phyloP scores from a whole-genome alignment of 768 basidiomycete species.

The Termitomyces heimii region DNA sequence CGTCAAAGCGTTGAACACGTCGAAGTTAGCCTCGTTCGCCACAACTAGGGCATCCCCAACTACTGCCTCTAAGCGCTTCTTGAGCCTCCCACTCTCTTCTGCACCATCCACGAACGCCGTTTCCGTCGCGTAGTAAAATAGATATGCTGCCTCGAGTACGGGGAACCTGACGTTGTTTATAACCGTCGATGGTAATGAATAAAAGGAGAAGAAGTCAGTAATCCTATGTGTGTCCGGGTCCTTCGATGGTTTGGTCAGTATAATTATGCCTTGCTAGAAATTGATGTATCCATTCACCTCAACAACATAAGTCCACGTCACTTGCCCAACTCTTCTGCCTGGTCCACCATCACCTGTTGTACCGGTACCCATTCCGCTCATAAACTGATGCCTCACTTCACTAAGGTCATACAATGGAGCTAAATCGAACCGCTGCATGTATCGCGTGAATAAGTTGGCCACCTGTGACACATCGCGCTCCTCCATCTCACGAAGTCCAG shows the following conservation, averaged over 20 bases:
- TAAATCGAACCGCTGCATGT: conserved; percentile 86
- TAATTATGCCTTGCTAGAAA: background rate
- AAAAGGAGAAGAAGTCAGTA: conserved; percentile 97
- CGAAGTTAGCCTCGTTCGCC: conserved; percentile 82
- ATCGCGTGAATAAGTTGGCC: conserved; percentile 62
- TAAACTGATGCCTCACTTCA: conserved; percentile 82
- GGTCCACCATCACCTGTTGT: conserved; percentile 41
- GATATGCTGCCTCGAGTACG: conserved; percentile 85
- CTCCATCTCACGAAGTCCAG: conserved; percentile 85
- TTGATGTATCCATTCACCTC: conserved; percentile 70
- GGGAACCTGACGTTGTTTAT: conserved; percentile 70
- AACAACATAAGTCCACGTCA: conserved; percentile 94
- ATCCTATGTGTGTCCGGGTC: conserved; percentile 76
- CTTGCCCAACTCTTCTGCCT: conserved; percentile 67
- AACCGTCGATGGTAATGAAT: conserved; percentile 91
- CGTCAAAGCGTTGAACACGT: conserved; percentile 94
- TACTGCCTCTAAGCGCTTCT: conserved; percentile 63
- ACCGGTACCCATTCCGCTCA: conserved; percentile 74
- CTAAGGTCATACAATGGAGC: conserved; percentile 65
- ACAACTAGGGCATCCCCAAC: conserved; percentile 77
- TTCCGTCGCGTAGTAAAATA: conserved; percentile 92
- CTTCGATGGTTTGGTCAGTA: conserved; percentile 31
- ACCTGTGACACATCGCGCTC: conserved; percentile 71
- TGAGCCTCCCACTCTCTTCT: conserved; percentile 58
- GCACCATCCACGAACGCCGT: conserved; percentile 56